Evolutionary conservation across 768 basidiomycete genomes (phyloP), one percentile per base, ranked within the genome.

Genomic region (Trametes cubensis): DNA sequence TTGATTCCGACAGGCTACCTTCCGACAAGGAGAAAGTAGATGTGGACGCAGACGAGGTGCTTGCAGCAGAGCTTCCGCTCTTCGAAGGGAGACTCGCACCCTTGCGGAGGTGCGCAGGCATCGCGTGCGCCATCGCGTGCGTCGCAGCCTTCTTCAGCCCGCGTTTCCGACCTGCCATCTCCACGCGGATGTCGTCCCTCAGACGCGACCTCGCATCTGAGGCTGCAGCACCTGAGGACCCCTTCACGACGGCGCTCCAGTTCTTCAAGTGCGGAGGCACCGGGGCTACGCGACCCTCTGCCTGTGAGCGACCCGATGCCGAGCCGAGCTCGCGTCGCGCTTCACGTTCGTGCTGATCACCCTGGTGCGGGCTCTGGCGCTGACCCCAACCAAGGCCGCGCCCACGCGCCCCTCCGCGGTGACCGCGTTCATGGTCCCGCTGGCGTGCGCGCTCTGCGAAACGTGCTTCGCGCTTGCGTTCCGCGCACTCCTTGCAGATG

Each of bases 401-500:
- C 20, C 34, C 30, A 3, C 34, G 55, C 15, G 45, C 55, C 45
- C 40, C 18, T 11, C 58, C 48, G 13, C 51, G 52, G 20, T 38
- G 30, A 6, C 44, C 25, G 26, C 44, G 52, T 21, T 48, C 60
- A 14, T 26, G 13, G 15, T 55, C 46, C 42, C 34, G 45, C 60
- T 54, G 53, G 10, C 46, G 60, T n/a, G 39, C 25, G 14, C 63
- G 58, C 46, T 53, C 41, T 28, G 59, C 57, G 40, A 50, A 15
- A 14, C 11, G 6, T n/a, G 26, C 63, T 21, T 44, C 58, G 38
- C 49, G 58, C 44, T 60, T 64, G n/a, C 49, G 54, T 49, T 34
- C 47, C 11, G 41, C 54, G 34, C 54, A 38, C 15, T 56, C 41
- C 38, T 52, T 56, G 58, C 63, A 64, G 3, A 64, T 57, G 23